Base-by-base conservation (phyloP, 352 stramenopile species). In the Globisporangium cylindrosporum region DNA sequence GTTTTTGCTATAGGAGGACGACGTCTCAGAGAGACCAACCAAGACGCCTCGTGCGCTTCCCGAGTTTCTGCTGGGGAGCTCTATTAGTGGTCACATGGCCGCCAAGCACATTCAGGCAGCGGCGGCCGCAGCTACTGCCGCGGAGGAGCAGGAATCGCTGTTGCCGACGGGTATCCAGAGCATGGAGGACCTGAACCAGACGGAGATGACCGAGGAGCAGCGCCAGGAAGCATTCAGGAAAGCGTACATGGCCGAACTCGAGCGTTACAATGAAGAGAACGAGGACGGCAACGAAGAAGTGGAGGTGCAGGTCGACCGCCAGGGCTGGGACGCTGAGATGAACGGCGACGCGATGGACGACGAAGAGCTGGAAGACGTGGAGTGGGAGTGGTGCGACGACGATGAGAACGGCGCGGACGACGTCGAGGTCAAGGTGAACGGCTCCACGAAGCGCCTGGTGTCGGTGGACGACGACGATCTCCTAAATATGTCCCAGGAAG, bases 241-340 rank as follows among this genome's bases (percentile, higher is more conserved):
- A 55, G 88, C 85, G 9, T 95, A 95, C 67, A 87, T 94, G 69
- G 84, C 82, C 3, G 88, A 95, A 51, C 65, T 95, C 15, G 86
- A 94, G 66, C 82, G 88, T 10, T 95, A 95, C 75, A 95, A 95
- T 60, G 86, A 89, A 62, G 87, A 94, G 67, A 92, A 92, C 66
- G 70, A 86, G 12, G 88, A 90, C 58, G 63, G 38, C 6, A 73
- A 76, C 32, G 83, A 93, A 56, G 81, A 91, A 61, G 88, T 96
- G 27, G 82, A 94, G 66, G 80, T 93, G 3, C 71, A 91, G 62
- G 84, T 93, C 20, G 87, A 93, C 68, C 90, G 86, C 59, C 84
- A 95, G 70, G 87, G 84, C 12, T 94, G 87, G 87, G 87, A 94
- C 68, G 80, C 81, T 9, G 84, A 95, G 57, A 95, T 93, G 82